Evolutionary conservation across 768 basidiomycete species (phyloP), one percentile per base, ranked within the genome.

Genomic region (Trametes punicea): DNA sequence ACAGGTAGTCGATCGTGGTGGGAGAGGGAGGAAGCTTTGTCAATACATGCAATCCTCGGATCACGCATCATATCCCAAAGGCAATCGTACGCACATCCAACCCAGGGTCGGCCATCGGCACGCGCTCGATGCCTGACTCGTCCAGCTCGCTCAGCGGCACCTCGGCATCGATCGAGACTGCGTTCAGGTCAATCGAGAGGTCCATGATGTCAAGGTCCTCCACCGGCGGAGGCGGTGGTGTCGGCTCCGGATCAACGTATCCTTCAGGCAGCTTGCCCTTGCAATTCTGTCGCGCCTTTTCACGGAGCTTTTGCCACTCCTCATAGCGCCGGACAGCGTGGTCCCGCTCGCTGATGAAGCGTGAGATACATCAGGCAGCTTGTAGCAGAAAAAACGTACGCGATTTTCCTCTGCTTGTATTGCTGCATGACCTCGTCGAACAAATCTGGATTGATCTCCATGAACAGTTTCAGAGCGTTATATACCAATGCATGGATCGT

Each of bases 401-500:
- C 84, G 42, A 88, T 77, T 72, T 87, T 88, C 53, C 84, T 82
- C 67, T 90, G 88, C 73, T 90, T 96, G 73, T 96, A 98, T 60
- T 93, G 90, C 42, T 89, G 88, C 80, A 98, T 85, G 49, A 88
- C 84, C 62, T 90, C 90, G 64, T 98, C 95, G 63, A 99, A 99
- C 21, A 98, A 74, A 67, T 96, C 92, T 0, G 94, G 90, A 68
- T 98, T 98, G 69, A 98, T 93, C 72, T 99, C 97, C 95, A 98
- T 98, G 75, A 98, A 96, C 55, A 98, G 71, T 71, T 96, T 98
- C 69, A 99, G 76, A 2, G 97, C 97, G 69, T 98, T 98, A 74
- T 97, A 98, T 26, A 98, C 95, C 92, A 98, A 95, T 60, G 93
- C 93, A 64, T 99, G 97, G 65, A 98, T 99, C 44, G 97, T 98